Conservation (phyloP, 2,329 filamentous ascomycete genomes). For the Ophiostoma triangulosporum region DNA sequence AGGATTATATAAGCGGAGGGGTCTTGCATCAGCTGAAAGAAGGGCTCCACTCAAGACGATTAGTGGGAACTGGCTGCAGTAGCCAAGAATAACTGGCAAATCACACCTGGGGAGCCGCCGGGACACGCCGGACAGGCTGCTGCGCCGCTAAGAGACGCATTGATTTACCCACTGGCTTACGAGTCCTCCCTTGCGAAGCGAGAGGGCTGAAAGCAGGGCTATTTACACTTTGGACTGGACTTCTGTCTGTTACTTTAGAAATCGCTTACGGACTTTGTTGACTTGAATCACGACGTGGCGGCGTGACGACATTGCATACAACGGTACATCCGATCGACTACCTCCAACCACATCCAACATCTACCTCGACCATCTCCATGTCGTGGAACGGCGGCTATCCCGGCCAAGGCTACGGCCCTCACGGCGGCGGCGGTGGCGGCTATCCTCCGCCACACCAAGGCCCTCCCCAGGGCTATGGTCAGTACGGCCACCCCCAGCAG, state of each 20-base stretch:
- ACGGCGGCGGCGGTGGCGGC: constrained; percentile 8
- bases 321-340: not conserved
- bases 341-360: not conserved
- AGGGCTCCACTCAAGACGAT: not conserved
- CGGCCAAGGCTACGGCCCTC: constrained; percentile 17
- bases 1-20: not conserved
- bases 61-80: not conserved
- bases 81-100: not conserved
- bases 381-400: constrained; percentile 13
- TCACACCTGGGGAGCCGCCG: not conserved
- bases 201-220: not conserved
- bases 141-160: not conserved
- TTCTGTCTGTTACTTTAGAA: not conserved
- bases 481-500: constrained; percentile 12
- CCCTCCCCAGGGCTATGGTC: constrained; percentile 12
- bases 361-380: not conserved
- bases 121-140: not conserved
- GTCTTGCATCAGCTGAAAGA: not conserved
- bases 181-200: not conserved
- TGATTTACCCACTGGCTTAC: constrained; percentile 1
- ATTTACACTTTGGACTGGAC: not conserved
- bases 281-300: not conserved
- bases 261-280: too few relatives aligned
- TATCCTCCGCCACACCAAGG: constrained; percentile 5
- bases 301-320: not conserved